Evolutionary conservation across 768 basidiomycete species (phyloP), one percentile per base, ranked within the genome.

Genomic region (Lactifluus echinatus): DNA sequence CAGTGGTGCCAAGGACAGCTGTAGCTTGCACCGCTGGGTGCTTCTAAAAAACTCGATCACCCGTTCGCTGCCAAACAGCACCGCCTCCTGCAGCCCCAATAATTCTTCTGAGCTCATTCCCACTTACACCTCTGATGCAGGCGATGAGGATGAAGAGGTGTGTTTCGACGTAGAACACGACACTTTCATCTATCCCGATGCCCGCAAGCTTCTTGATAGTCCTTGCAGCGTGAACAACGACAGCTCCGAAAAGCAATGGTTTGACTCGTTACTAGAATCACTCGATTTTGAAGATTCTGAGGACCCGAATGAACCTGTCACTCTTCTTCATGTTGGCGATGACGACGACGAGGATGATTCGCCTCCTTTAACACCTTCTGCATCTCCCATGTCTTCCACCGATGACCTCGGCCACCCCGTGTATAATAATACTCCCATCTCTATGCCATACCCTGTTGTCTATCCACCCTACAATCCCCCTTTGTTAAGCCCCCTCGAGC

Each of bases 21-120:
- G 79, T 75, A 87, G 82, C 73, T 79, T 91, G 73, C 87, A 88
- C 67, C 87, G 88, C 68, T 89, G 86, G 87, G 89, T 92, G 51
- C 77, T 92, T 56, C 78, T 91, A 68, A 90, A 90, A 84, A 92
- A 91, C 70, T 89, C 86, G 29, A 78, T 89, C 61, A 71, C 81
- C 63, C 76, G 75, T 64, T 77, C 82, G 60, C 76, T 79, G 50
- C 72, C 76, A 62, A 60, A 72, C 65, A 69, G 69, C 63, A 46
- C 75, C 53, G 65, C 73, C 54, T 63, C 68, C 50, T 47, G 65
- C 57, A 53, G 53, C 48, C 50, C 66, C 58, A 63, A 64, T 51
- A 59, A 24, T 42, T 24, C 53, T 44, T 55, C 63, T 63, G 69
- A 68, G 70, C 66, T 69, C 56, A 66, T 66, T 59, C 64, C 69